Evolutionary conservation across 139 green algal genomes (phyloP), one percentile per base, ranked within the genome.

Genomic region (Marvania coccoides): DNA sequence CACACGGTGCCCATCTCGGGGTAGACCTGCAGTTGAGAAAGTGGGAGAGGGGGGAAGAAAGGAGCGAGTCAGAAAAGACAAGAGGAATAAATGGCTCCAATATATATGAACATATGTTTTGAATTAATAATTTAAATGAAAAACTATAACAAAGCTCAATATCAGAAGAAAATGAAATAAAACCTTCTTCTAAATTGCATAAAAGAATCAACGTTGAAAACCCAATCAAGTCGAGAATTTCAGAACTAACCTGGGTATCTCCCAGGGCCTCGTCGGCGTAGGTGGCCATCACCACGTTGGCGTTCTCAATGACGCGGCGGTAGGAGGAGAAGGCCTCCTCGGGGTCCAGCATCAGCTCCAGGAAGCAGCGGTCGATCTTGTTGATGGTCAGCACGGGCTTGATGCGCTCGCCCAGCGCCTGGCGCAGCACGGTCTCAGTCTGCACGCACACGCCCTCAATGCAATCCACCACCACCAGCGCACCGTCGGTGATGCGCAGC

Each of bases 371-470:
- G 74, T 99, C 94, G 78, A 99, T 91, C 94, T 98, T 99, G 89
- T 98, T 98, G 31, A 99, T 90, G 12, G 94, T 98, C 72, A 99
- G 83, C 28, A 99, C 93, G 30, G 94, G 94, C 67, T 87, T 84
- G 76, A 99, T 99, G 79, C 93, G 92, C 89, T 98, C 93, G 62
- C 83, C 89, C 47, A 96, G 84, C 33, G 88, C 88, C 83, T 98
- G 95, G 70, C 95, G 87, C 59, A 99, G 85, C 81, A 99, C 95
- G 4, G 95, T 99, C 90, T 99, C 95, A 3, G 95, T 99, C 87
- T 99, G 95, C 77, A 99, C 95, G 78, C 94, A 99, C 60, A 99
- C 95, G 30, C 95, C 95, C 87, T 99, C 95, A 38, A 99, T 88
- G 85, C 91, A 99, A 78, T 99, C 95, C 58, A 99, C 95, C 60